These are phyloP conservation scores for Talaromyces sp. DNA, from an alignment of 2,329 filamentous ascomycete species.

Conservation along the genomic window DNA sequence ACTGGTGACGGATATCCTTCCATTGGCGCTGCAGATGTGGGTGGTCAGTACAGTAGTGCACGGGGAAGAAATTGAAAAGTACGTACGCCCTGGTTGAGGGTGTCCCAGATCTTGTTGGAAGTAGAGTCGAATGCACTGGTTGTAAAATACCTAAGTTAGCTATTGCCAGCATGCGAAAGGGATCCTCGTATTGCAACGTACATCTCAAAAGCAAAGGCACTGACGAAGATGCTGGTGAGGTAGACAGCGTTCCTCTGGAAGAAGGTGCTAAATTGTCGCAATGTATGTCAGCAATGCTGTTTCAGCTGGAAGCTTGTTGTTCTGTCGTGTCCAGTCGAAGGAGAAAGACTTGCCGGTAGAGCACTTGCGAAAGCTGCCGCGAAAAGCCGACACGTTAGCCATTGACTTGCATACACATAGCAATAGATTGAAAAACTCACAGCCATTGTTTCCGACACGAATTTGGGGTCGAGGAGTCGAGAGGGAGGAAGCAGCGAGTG, in stretches of 20 bases:
- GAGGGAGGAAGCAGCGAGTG: constrained; percentile 11
- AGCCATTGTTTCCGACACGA: constrained; percentile 48
- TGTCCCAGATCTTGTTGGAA: constrained; percentile 87
- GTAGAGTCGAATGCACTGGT: constrained; percentile 73
- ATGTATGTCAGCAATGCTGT: constrained; percentile 15
- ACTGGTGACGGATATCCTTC: constrained; percentile 96
- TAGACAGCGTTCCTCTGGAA: constrained; percentile 86
- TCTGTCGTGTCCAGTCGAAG: constrained; percentile 8
- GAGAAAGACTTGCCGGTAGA: constrained; percentile 57
- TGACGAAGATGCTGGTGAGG: constrained; percentile 77
- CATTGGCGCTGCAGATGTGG: constrained; percentile 74
- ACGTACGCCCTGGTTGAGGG: constrained; percentile 85
- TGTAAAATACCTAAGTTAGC: background rate
- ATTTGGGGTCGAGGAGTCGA: background rate
- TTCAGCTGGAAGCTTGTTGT: constrained; percentile 3
- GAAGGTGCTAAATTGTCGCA: constrained; percentile 57
- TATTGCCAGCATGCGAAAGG: constrained; percentile 5
- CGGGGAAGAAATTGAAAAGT: background rate
- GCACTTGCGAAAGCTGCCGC: constrained; percentile 46
- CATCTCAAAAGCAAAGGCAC: constrained; percentile 92
- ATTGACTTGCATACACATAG: constrained; percentile 12
- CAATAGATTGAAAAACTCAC: constrained; percentile 32
- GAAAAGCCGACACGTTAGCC: constrained; percentile 23
- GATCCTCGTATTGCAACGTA: constrained; percentile 48
- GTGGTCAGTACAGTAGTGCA: constrained; percentile 13